Base-by-base conservation (phyloP, 2,329 filamentous ascomycete species). In the Pyricularia grisea region DNA sequence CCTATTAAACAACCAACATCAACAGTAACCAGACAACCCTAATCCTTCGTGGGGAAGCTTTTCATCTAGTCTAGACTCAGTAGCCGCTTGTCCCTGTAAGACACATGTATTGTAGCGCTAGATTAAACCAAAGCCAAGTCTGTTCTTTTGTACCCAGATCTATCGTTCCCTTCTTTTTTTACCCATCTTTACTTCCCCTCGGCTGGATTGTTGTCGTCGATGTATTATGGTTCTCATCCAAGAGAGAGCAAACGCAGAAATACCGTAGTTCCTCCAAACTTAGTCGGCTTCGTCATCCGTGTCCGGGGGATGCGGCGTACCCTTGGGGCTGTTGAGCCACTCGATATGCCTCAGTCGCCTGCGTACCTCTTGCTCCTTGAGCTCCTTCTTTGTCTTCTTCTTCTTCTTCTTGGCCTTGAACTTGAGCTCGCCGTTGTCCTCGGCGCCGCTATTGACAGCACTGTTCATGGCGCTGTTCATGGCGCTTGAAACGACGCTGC, bases 371-470 rank as follows among this genome's bases (percentile, higher is more conserved):
- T 91, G 86, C 79, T 99, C 95, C 87, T 99, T 99, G 78, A 94
- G 74, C 80, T 99, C 93, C 81, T 93, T 93, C 84, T 96, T 92
- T 69, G 95, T 99, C 88, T 95, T 88, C 92, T 99, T 99, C 89
- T 94, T 97, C 93, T 97, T 97, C 87, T 94, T 95, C 80, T 86
- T 88, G 11, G 91, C 85, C 79, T 86, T 88, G 89, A 99, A 99
- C 83, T 96, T 94, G 85, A 99, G 71, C 84, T 86, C 71, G 42
- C 74, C 70, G 70, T 88, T 88, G 74, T 95, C 94, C 80, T 98
- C 94, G 0, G 85, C 88, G n/a, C 93, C 94, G 67, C 88, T 91
- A 82, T 93, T 94, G 70, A 89, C 89, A 1, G 90, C 89, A 66
- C 88, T 88, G 66, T 83, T 83, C 63, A 81, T 82, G 1, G 86